A percentile compares a stretch with the other conserved stretches of the same genome.
phyloP scores from a whole-genome alignment of 1,284 basidiomycete species.

The Leccinum huronense region DNA sequence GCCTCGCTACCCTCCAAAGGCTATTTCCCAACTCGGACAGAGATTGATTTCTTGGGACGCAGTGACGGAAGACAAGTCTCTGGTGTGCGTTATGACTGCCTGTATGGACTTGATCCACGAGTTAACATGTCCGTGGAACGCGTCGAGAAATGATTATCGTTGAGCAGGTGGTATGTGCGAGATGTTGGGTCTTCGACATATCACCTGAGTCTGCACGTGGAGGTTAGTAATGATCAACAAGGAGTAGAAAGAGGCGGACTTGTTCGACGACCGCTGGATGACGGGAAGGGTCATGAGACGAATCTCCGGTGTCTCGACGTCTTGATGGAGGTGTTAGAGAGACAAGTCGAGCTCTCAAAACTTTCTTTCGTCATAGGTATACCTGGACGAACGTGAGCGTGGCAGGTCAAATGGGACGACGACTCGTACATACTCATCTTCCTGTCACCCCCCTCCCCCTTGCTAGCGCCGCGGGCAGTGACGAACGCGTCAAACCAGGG shows the following conservation, averaged over 20 bases:
- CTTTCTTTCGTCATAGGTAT: neutral
- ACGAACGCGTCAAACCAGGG: conserved; percentile 97
- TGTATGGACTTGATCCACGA: too few species aligned
- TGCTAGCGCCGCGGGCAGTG: neutral
- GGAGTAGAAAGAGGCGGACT: neutral
- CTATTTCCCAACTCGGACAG: too few species aligned
- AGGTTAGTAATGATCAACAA: neutral
- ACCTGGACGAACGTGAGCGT: neutral
- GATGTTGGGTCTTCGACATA: neutral
- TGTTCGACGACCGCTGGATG: neutral
- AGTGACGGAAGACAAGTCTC: too few species aligned
- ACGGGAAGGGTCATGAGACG: neutral
- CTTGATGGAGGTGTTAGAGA: neutral
- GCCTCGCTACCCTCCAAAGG: too few species aligned
- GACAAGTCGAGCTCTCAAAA: neutral
- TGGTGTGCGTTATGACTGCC: too few species aligned
- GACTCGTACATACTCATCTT: too few species aligned
- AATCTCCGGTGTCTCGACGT: neutral
- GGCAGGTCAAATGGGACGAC: too few species aligned
- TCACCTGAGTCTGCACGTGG: neutral
- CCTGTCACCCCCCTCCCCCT: too few species aligned
- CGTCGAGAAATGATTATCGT: too few species aligned
- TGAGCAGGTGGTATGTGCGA: neutral
- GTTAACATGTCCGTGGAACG: too few species aligned
- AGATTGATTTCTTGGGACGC: too few species aligned